Conservation (phyloP, 2,329 filamentous ascomycete genomes). For the Colletotrichum lindemuthianum region DNA sequence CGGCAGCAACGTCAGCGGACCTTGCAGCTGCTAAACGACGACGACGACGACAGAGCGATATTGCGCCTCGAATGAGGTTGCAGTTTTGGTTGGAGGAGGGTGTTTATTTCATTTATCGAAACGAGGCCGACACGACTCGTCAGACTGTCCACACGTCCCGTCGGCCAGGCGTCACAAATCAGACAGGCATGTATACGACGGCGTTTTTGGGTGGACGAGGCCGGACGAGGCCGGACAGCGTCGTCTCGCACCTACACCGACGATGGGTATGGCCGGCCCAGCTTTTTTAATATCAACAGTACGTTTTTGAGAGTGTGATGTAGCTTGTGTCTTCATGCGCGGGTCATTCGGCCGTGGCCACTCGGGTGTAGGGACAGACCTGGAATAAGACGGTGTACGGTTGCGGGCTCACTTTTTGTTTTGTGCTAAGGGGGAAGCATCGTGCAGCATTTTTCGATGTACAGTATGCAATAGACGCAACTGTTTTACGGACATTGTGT, state of each 20-base stretch:
- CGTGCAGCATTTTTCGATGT: slow-evolving; percentile 37
- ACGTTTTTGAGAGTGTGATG: slow-evolving; percentile 30
- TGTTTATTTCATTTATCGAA: slow-evolving; percentile 9
- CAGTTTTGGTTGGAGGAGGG: slow-evolving; percentile 13
- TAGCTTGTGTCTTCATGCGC: slow-evolving; percentile 34
- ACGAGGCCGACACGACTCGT: slow-evolving; percentile 16
- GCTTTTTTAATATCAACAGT: slow-evolving; percentile 36
- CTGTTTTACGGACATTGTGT: slow-evolving; percentile 27
- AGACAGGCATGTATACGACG: slow-evolving; percentile 26
- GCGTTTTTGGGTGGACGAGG: slow-evolving; percentile 28
- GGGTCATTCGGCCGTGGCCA: slow-evolving; percentile 34
- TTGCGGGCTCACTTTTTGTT: slow-evolving; percentile 32
- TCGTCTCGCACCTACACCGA: slow-evolving; percentile 28
- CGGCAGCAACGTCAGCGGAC: slow-evolving; percentile 65
- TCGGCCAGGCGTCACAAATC: slow-evolving; percentile 13
- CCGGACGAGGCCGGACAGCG: slow-evolving; percentile 28
- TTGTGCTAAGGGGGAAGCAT: slow-evolving; percentile 26
- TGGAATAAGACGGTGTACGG: slow-evolving; percentile 35
- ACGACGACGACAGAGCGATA: slow-evolving; percentile 29
- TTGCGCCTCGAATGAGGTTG: slow-evolving; percentile 1
- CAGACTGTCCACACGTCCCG: slow-evolving; percentile 23
- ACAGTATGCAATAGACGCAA: slow-evolving; percentile 37
- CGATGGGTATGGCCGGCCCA: slow-evolving; percentile 31
- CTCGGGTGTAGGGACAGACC: slow-evolving; percentile 33
- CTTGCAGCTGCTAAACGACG: slow-evolving; percentile 64